Evolutionary conservation across 805 yeast genomes (phyloP).

Genomic region (Saccharomycopsis sp.): DNA sequence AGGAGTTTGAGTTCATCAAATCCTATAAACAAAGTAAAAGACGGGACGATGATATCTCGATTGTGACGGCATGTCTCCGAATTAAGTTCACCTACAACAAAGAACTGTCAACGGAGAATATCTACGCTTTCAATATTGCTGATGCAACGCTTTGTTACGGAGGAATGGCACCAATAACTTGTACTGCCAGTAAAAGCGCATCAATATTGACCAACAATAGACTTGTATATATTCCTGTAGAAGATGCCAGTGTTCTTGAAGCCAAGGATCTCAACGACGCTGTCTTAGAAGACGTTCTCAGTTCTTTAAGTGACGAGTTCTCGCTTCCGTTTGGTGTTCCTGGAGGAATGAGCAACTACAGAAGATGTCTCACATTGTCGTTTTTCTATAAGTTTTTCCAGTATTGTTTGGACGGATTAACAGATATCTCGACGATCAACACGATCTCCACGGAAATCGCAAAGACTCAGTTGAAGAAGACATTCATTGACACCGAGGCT

Average conservation of each 20-base stretch:
- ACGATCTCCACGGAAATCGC: conserved; percentile 2
- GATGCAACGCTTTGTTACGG: conserved; percentile 35
- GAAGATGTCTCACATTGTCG: conserved; percentile 38
- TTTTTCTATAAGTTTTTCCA: conserved; percentile 41
- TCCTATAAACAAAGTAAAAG: conserved; percentile 42
- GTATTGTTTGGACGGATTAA: conserved; percentile 24
- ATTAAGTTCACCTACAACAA: conserved; percentile 25
- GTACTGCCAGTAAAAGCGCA: conserved; percentile 31
- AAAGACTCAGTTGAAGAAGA: conserved; percentile 6
- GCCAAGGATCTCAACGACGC: conserved; percentile 10
- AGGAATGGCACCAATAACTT: conserved; percentile 44
- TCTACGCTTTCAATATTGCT: conserved; percentile 15
- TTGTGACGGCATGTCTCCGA: conserved; percentile 38
- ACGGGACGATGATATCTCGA: conserved; percentile 45
- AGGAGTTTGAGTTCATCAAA: conserved; percentile 31
- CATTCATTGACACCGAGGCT: conserved; percentile 29
- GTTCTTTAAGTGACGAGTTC: conserved; percentile 30
- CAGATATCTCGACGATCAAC: neutral
- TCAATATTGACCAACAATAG: conserved; percentile 21
- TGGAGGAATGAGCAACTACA: conserved; percentile 43
- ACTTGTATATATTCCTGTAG: conserved; percentile 5
- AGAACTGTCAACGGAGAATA: neutral
- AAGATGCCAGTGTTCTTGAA: conserved; percentile 1
- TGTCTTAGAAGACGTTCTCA: conserved; percentile 29
- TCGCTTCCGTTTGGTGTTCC: conserved; percentile 38